Base-by-base conservation (phyloP, 805 yeast genomes). In the Debaryomyces maramus region DNA sequence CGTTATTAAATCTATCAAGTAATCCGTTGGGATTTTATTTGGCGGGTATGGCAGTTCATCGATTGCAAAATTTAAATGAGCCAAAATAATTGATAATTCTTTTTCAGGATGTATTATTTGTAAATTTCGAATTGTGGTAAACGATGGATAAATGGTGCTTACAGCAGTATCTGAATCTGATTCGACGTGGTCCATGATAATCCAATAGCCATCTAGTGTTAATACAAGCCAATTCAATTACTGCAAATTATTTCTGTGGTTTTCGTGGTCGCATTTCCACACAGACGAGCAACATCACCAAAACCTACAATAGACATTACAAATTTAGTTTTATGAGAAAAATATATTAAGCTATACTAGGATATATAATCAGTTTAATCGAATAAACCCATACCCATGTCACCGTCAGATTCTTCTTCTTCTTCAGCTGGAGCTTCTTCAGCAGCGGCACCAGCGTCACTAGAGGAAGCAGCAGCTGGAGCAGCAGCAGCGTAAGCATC, bases 401-500 rank as follows among this genome's bases (percentile, higher is more conserved):
- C 88, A 68, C 78, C 85, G 54, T 78, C 93, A 44, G 45, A 51
- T 42, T 56, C 64, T 56, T 77, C 89, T 56, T 74, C 88, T 61
- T 74, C 95, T 45, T 73, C 90, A 39, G 78, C 86, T 51, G 82
- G 88, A 45, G 76, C 89, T 52, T 77, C 88, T 46, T 75, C 85
- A 48, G 78, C 85, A 50, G 78, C 83, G 46, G 80, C 79, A 40
- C 71, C 75, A 52, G 74, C 62, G 50, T 78, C 60, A 48, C 77
- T 60, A 61, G 87, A 80, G 60, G 95, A 88, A 67, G 85, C 85
- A 63, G 97, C 97, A 70, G 77, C 97, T 63, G 98, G 96, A 65
- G 97, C 97, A 77, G 97, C 95, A 66, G 98, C 85, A 70, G 98
- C 99, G 78, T 91, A 93, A 73, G 96, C 96, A 55, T 93, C 98